Evolutionary conservation across 176 grass and related monocot species (phyloP), one percentile per base, ranked within the genome.

Genomic region (Canna indica): DNA sequence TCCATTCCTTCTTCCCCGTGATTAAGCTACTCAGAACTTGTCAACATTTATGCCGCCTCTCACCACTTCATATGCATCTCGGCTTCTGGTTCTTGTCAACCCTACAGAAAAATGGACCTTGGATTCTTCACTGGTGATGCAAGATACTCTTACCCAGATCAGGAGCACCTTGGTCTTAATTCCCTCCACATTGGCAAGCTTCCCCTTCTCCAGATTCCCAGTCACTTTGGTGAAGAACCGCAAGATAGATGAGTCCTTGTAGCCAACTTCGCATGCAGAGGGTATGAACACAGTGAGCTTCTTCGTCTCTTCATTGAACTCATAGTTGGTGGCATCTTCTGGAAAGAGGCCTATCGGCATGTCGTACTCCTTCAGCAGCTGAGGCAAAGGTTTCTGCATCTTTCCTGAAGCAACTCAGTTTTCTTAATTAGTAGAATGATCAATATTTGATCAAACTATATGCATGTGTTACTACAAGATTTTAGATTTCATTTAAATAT

Each of bases 201-300:
- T 93, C 38, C 89, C 94, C 68, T 99, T 99, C 75, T 99, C 90
- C 1, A 99, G 65, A 68, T 93, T 90, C 18, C 94, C 90, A 0
- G 84, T 99, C 50, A 99, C 90, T 54, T 71, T 78, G 64, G 94
- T 93, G 76, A 83, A 87, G 78, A 99, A 93, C 60, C 94, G 82
- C 63, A 99, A 35, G 58, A 93, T 84, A 1, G 94, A 99, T 11
- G 89, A 93, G 63, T 99, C 94, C 60, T 85, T 99, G 82, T 93
- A 99, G 39, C 90, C 94, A 0, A 99, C 94, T 4, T 99, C 94
- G 26, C 89, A 99, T 16, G 82, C 26, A 26, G 86, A 85, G 0
- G 86, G 84, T 29, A 99, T 87, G 69, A 85, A 93, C 36, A 99
- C 90, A 20, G 62, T 86, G 17, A 99, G 75, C 74, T 90, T 93